A percentile compares a stretch with the other conserved stretches of the same genome.
Evolutionary conservation across 176 grass and related monocot genomes (phyloP).

Genomic region (Panicum miliaceum): DNA sequence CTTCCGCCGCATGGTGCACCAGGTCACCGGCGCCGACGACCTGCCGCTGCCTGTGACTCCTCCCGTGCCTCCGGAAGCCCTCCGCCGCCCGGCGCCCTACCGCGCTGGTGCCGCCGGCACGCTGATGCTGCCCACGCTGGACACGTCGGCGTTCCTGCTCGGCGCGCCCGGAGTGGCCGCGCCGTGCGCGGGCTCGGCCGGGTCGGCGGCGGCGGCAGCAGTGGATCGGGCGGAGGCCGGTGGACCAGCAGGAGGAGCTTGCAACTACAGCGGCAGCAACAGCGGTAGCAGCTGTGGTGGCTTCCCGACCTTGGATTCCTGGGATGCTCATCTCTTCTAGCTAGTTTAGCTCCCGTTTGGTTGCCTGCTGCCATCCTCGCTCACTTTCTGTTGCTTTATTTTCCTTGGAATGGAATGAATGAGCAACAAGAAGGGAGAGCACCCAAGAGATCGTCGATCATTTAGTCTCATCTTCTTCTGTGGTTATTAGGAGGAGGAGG

Average conservation of each 20-base stretch:
- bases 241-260: background rate
- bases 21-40: constrained; percentile 49
- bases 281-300: background rate
- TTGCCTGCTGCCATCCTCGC: background rate
- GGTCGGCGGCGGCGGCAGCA: background rate
- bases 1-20: constrained; percentile 57
- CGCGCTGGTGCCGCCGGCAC: background rate
- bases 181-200: too few species aligned
- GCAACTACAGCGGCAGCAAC: background rate
- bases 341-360: background rate
- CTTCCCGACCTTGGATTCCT: constrained; percentile 59
- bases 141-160: constrained; percentile 50
- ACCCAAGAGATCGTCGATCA: background rate
- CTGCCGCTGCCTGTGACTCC: background rate
- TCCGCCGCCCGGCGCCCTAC: background rate
- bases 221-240: background rate
- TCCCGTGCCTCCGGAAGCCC: background rate
- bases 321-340: constrained; percentile 39
- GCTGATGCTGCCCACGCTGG: constrained; percentile 46
- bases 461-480: background rate
- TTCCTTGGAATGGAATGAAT: too few species aligned
- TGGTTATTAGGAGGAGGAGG: too few species aligned
- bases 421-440: background rate
- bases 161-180: background rate
- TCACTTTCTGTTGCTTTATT: too few species aligned